A percentile compares a stretch with the other conserved stretches of the same genome.
Conservation (phyloP, 306 rosid genomes). For the Medicago truncatula region DNA sequence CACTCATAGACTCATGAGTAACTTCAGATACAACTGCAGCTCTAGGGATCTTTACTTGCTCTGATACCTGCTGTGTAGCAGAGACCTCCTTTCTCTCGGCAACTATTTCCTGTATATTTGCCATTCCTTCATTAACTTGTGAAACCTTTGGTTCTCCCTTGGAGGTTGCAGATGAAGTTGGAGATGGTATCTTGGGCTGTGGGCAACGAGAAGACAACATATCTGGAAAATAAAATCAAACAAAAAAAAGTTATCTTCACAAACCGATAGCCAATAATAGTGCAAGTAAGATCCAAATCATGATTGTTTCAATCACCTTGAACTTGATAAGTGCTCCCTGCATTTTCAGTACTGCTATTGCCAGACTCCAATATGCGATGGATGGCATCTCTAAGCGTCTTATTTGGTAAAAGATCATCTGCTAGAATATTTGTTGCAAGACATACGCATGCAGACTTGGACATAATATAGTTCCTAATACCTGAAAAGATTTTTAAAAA, state of each 20-base stretch:
- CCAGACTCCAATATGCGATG: constrained; percentile 93
- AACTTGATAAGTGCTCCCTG: constrained; percentile 84
- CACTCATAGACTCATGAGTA: constrained; percentile 85
- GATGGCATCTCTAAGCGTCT: constrained; percentile 90
- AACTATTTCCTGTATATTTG: constrained; percentile 49
- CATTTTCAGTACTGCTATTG: constrained; percentile 94
- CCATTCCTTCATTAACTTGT: constrained; percentile 50
- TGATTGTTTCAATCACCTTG: constrained; percentile 70
- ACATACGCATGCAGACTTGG: constrained; percentile 79
- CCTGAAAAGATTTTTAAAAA: constrained; percentile 58
- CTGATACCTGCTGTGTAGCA: constrained; percentile 62
- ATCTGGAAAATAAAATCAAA: constrained; percentile 57
- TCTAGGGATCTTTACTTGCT: constrained; percentile 61
- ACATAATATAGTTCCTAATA: constrained; percentile 81
- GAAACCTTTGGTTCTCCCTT: constrained; percentile 70
- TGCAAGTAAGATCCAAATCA: constrained; percentile 33
- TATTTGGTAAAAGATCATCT: constrained; percentile 95
- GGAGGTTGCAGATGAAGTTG: constrained; percentile 85
- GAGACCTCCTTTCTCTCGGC: constrained; percentile 60
- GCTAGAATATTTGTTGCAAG: constrained; percentile 89
- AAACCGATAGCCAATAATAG: background rate
- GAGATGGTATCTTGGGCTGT: constrained; percentile 86
- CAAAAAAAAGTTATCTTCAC: background rate
- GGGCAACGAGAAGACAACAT: constrained; percentile 94
- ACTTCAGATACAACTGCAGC: constrained; percentile 79